Percentiles rank a stretch among this genome's conserved stretches.
Conservation (phyloP, 345 rosid genomes). For the Eutrema japonicum region DNA sequence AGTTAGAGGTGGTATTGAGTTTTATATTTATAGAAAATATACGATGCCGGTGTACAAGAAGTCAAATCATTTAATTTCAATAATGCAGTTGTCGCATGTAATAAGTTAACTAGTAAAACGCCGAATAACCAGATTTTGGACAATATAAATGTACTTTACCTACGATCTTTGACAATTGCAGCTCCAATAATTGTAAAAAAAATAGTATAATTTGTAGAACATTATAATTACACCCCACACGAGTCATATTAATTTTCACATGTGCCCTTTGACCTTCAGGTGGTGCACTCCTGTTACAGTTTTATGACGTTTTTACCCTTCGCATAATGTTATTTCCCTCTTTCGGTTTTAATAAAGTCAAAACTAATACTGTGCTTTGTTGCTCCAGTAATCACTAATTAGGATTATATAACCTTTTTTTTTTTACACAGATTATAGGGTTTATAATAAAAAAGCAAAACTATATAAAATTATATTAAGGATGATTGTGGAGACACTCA, state of each 20-base stretch:
- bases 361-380: conserved; percentile 19
- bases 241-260: conserved; percentile 42
- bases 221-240: background rate
- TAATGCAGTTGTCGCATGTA: conserved; percentile 35
- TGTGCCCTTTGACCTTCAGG: conserved; percentile 42
- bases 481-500: background rate
- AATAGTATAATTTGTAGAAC: background rate
- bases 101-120: conserved; percentile 35
- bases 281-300: conserved; percentile 19
- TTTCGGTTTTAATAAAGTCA: conserved; percentile 26
- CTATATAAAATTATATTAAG: background rate
- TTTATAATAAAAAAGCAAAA: too few species aligned
- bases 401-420: background rate
- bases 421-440: too few species aligned
- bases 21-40: conserved; percentile 6
- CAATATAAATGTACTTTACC: conserved; percentile 41
- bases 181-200: conserved; percentile 32
- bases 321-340: background rate
- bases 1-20: conserved; percentile 6
- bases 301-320: conserved; percentile 24
- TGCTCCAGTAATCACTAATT: conserved; percentile 3
- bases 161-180: conserved; percentile 42
- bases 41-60: conserved; percentile 20
- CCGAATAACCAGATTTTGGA: conserved; percentile 34
- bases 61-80: conserved; percentile 33